Percentiles rank a stretch among this genome's conserved stretches.
Evolutionary conservation across 2,329 filamentous ascomycete species (phyloP).

Genomic region (Cladosporium oxysporum): DNA sequence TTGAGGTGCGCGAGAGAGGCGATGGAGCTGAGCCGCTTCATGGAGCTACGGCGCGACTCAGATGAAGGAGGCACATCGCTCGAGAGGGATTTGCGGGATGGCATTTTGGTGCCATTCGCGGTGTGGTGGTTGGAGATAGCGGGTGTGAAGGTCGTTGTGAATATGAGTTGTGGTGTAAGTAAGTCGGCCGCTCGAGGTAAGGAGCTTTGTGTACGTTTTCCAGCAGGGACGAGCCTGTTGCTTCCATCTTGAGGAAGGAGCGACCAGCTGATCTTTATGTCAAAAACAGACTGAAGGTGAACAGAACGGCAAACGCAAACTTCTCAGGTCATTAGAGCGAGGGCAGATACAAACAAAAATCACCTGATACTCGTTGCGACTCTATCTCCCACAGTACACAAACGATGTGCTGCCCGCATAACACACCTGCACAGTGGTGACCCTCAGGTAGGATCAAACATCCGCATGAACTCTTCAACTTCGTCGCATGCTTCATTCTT

Average conservation of each 20-base stretch:
- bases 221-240: not conserved
- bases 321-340: not conserved
- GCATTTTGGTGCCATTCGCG: slow-evolving; percentile 25
- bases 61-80: slow-evolving; percentile 22
- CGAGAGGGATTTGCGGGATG: slow-evolving; percentile 28
- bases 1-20: slow-evolving; percentile 38
- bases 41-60: slow-evolving; percentile 16
- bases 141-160: not conserved
- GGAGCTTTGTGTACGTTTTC: not conserved
- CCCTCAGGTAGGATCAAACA: too few species aligned
- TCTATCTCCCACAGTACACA: not conserved
- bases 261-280: not conserved
- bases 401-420: not conserved
- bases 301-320: not conserved
- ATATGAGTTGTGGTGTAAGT: not conserved
- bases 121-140: not conserved
- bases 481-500: not conserved
- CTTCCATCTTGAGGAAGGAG: not conserved
- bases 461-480: not conserved
- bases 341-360: slow-evolving; percentile 1
- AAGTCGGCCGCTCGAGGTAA: not conserved
- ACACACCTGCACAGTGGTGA: not conserved
- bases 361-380: not conserved
- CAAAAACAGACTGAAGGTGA: not conserved
- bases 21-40: slow-evolving; percentile 36